Percentiles rank a stretch among this genome's conserved stretches.
Conservation (phyloP, 202 grass and related monocot genomes). For the Setaria viridis region DNA sequence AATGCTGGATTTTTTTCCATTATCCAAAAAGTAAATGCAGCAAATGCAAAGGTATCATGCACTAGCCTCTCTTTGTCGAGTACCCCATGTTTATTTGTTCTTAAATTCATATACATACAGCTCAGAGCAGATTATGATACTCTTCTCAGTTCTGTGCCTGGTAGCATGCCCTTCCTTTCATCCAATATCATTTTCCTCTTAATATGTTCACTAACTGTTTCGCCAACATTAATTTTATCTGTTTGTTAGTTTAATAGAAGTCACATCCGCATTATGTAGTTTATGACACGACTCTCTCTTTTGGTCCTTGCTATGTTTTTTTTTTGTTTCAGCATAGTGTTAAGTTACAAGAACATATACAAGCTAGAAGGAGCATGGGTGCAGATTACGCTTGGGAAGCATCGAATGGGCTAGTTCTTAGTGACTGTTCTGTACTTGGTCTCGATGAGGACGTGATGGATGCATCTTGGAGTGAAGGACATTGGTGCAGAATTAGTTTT, state of each 20-base stretch:
- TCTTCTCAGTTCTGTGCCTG: not conserved
- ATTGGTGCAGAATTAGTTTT: not conserved
- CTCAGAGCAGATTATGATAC: not conserved
- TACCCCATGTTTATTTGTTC: not conserved
- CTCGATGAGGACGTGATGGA: not conserved
- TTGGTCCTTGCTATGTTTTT: not conserved
- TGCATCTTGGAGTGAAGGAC: not conserved
- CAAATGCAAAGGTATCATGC: constrained; percentile 56
- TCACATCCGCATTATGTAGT: too few relatives aligned
- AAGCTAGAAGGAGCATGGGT: not conserved
- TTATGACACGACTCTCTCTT: too few relatives aligned
- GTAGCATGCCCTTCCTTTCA: not conserved
- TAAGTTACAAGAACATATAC: not conserved
- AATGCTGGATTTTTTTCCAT: not conserved
- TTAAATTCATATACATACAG: not conserved
- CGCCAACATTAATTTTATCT: too few relatives aligned
- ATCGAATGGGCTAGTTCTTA: not conserved
- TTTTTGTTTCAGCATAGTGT: not conserved
- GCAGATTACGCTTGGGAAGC: not conserved
- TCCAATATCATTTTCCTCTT: not conserved
- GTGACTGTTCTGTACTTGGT: not conserved
- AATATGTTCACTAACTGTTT: not conserved
- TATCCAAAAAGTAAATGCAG: constrained; percentile 20
- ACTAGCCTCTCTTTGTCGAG: constrained; percentile 15
- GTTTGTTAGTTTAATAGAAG: too few relatives aligned